Evolutionary conservation across 441 rosid genomes (phyloP), one percentile per base, ranked within the genome.

Genomic region (Hura crepitans): DNA sequence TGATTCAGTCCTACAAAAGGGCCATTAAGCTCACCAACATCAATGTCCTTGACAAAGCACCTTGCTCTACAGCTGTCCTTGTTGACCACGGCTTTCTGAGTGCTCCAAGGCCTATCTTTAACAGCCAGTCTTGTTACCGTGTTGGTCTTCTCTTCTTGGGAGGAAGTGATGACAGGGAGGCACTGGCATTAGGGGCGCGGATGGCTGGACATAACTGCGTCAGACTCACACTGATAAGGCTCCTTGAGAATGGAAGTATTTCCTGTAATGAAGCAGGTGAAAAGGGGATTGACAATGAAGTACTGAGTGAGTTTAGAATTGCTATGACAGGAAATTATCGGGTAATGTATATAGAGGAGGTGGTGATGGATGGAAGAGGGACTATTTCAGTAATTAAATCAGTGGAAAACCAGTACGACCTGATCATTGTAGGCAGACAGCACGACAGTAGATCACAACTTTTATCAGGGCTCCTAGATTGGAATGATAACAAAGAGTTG

Each of bases 121-220:
- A 70, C 43, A 28, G 51, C 43, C 20, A 58, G 65, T 57, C 64
- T 14, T 62, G 59, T 35, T 63, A 62, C 28, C 33, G 42, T 12
- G 64, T 84, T 7, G 83, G 71, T 0, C 65, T 78, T 27, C 23
- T 85, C 18, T 84, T 84, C 58, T 23, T 82, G 8, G 83, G 82
- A 2, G 85, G 89, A 2, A 50, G 23, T 11, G 82, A 84, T 63
- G 87, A 82, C 51, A 77, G 89, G 4, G 87, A 84, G 72, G 87
- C 82, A 8, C n/a, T 82, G 31, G 68, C 83, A 2, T 60, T 80
- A 18, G 80, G 59, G 7, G 55, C 51, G 7, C 72, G 82, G 10
- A 78, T 81, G 85, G 33, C 74, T 6, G 64, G 69, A 18, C 47
- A 70, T 45, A 78, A 70, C 14, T 6, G 30, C 4, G 51, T 72